phyloP scores from a whole-genome alignment of 352 stramenopile species.

The Peronospora farinosa region DNA sequence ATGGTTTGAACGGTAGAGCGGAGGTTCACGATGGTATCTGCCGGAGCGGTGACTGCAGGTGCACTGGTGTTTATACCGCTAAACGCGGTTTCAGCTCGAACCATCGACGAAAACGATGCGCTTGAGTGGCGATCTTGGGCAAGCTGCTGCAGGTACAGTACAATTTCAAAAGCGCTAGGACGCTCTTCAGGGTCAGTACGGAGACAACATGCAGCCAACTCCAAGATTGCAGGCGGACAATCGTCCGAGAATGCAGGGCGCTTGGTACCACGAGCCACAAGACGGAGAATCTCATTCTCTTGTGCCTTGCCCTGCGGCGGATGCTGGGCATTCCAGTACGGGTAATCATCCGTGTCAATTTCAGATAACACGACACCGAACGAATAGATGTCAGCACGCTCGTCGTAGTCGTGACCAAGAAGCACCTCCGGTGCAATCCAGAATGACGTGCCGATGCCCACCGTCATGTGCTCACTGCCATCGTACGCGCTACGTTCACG shows the following conservation, averaged over 20 bases:
- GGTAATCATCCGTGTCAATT: constrained; percentile 60
- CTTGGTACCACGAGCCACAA: constrained; percentile 44
- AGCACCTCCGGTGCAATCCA: constrained; percentile 68
- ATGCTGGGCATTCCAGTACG: constrained; percentile 51
- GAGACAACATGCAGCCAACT: constrained; percentile 45
- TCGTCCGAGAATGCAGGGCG: constrained; percentile 45
- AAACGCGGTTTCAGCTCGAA: constrained; percentile 15
- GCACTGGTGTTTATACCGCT: constrained; percentile 24
- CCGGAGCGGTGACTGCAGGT: constrained; percentile 11
- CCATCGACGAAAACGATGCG: constrained; percentile 14
- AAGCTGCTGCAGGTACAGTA: constrained; percentile 44
- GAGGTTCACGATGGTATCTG: constrained; percentile 24
- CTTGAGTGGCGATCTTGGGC: constrained; percentile 20
- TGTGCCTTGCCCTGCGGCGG: constrained; percentile 35
- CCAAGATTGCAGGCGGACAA: constrained; percentile 42
- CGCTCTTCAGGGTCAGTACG: constrained; percentile 46
- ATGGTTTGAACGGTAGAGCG: constrained; percentile 1
- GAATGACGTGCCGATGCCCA: constrained; percentile 56
- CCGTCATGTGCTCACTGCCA: constrained; percentile 52
- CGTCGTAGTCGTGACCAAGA: constrained; percentile 40
- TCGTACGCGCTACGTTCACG: constrained; percentile 45
- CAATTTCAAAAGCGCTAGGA: constrained; percentile 48
- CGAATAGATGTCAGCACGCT: constrained; percentile 48
- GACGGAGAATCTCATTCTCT: constrained; percentile 57
- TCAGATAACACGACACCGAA: constrained; percentile 48